Evolutionary conservation across 345 rosid species (phyloP).

Genomic region (Alliaria petiolata): DNA sequence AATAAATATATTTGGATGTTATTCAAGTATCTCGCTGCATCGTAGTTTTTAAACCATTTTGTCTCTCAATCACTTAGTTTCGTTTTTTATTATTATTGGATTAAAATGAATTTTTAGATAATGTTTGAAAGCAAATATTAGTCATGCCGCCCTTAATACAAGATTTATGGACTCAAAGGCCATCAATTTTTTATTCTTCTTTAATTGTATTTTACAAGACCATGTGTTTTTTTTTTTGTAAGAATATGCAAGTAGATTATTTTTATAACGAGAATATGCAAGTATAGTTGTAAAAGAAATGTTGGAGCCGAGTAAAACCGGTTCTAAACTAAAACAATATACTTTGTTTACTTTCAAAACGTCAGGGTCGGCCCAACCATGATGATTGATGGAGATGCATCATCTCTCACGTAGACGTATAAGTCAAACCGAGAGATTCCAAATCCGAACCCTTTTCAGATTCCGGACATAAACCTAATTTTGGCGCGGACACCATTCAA

Average conservation of each 20-base stretch:
- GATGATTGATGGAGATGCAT: constrained; percentile 23
- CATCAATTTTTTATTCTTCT: too few species aligned
- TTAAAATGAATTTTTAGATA: too few species aligned
- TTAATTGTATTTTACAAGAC: background rate
- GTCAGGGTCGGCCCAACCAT: constrained; percentile 17
- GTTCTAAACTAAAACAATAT: background rate
- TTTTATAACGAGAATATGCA: background rate
- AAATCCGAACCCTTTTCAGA: constrained; percentile 35
- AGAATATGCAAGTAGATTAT: background rate
- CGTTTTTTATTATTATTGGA: too few species aligned
- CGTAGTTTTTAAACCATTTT: too few species aligned
- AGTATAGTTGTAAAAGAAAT: background rate
- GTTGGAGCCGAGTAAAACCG: background rate
- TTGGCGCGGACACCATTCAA: background rate
- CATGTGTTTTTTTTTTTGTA: background rate
- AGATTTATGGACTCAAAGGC: background rate
- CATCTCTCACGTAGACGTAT: constrained; percentile 10
- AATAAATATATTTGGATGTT: too few species aligned
- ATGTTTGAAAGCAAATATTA: background rate
- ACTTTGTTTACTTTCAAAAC: background rate
- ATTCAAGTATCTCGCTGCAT: too few species aligned
- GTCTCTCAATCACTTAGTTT: too few species aligned
- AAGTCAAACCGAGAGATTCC: constrained; percentile 31
- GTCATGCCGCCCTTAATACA: background rate
- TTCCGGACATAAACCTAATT: constrained; percentile 12